phyloP scores from a whole-genome alignment of 495 filamentous ascomycete genomes.

The Articulospora tetracladia region DNA sequence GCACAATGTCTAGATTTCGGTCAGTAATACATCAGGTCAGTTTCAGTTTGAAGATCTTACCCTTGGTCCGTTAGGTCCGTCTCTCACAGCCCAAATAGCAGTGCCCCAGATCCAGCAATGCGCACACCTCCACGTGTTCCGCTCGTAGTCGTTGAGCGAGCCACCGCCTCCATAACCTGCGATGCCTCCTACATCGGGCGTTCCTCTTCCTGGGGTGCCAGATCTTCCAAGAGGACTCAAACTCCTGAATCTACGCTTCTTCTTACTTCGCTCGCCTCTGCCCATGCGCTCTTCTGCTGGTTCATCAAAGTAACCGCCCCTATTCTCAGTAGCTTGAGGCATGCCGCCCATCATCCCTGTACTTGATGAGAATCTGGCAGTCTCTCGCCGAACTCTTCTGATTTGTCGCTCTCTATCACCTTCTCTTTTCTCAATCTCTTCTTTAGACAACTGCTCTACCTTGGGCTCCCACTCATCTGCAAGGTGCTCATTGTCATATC shows the following conservation, averaged over 20 bases:
- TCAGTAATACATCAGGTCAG: conserved; percentile 12
- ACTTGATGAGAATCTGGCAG: conserved; percentile 83
- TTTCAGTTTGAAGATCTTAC: conserved; percentile 49
- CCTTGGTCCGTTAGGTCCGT: conserved; percentile 80
- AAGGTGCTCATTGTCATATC: conserved; percentile 86
- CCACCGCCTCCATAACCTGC: conserved; percentile 63
- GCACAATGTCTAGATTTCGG: conserved; percentile 68
- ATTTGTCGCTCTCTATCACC: conserved; percentile 92
- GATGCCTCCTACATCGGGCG: conserved; percentile 64
- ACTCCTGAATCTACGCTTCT: conserved; percentile 89
- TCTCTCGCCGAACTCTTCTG: conserved; percentile 80
- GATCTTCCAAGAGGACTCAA: conserved; percentile 68
- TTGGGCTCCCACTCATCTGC: conserved; percentile 93
- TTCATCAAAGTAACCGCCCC: conserved; percentile 53
- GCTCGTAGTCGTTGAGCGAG: conserved; percentile 69
- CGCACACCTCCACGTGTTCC: conserved; percentile 81
- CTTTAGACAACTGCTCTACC: conserved; percentile 83
- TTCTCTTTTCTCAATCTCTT: conserved; percentile 97
- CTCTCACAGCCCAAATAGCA: conserved; percentile 89
- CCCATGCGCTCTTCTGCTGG: conserved; percentile 62
- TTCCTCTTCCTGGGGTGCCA: conserved; percentile 69
- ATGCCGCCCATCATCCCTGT: conserved; percentile 65
- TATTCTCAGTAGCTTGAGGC: conserved; percentile 53
- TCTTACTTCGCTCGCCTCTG: conserved; percentile 83
- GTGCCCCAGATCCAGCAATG: conserved; percentile 88